Percentiles rank a stretch among this genome's conserved stretches.
Evolutionary conservation across 148 eudicot species (phyloP).

Genomic region (Rhododendron molle): DNA sequence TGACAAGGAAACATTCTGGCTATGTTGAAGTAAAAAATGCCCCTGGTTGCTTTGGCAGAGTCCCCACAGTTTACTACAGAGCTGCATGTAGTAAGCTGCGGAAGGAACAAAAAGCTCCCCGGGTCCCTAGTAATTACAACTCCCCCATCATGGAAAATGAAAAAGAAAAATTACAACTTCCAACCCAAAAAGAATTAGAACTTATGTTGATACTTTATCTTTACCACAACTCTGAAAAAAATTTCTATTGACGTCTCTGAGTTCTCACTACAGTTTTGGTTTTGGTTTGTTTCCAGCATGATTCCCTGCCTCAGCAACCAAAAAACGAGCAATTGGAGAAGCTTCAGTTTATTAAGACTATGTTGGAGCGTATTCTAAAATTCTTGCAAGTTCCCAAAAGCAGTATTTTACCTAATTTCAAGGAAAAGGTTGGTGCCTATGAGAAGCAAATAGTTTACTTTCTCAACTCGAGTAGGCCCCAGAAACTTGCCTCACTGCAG

Average conservation of each 20-base stretch:
- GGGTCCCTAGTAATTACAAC: neutral
- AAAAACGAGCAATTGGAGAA: conserved; percentile 59
- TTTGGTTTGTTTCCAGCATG: conserved; percentile 48
- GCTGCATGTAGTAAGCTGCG: neutral
- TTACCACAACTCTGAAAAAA: too few relatives aligned
- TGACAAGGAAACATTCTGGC: neutral
- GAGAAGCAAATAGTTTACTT: conserved; percentile 70
- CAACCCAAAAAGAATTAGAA: neutral
- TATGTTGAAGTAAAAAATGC: neutral
- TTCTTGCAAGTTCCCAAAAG: conserved; percentile 52
- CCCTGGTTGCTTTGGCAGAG: neutral
- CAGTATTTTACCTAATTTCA: conserved; percentile 39
- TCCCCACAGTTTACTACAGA: neutral
- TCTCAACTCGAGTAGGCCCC: conserved; percentile 53
- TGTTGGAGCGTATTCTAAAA: conserved; percentile 59
- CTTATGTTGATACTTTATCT: neutral
- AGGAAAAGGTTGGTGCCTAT: conserved; percentile 48
- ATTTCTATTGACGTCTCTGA: neutral
- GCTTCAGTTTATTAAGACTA: conserved; percentile 55
- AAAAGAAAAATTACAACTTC: neutral
- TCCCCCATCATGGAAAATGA: neutral
- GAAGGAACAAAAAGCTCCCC: neutral
- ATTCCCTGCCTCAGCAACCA: conserved; percentile 62
- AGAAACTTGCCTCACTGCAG: conserved; percentile 53
- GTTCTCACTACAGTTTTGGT: neutral